These are phyloP conservation scores for Oldenlandia corymbosa DNA, from an alignment of 257 asterid genomes.

Conservation along the genomic window DNA sequence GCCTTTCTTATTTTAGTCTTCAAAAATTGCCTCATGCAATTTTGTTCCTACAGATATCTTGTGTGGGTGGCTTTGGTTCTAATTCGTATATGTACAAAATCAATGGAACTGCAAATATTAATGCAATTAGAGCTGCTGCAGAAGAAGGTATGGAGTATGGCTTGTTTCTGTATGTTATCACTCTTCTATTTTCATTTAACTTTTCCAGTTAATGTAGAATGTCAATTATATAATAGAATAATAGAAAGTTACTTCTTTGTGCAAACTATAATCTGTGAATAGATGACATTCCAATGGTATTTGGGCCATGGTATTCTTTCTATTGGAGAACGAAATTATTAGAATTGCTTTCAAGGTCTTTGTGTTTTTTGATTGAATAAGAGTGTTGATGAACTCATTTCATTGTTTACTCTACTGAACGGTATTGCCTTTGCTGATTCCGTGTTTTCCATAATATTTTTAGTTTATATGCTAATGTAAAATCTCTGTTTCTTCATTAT, in stretches of 20 bases:
- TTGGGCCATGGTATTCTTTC: background rate
- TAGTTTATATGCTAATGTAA: no score
- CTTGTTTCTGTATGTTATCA: background rate
- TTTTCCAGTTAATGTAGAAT: background rate
- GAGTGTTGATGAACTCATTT: no score
- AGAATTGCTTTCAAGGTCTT: background rate
- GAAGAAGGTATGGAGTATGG: constrained; percentile 57
- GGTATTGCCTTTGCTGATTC: no score
- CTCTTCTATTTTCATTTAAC: background rate
- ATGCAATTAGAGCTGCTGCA: constrained; percentile 93
- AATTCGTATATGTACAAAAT: constrained; percentile 84
- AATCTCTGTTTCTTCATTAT: no score
- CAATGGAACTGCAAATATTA: constrained; percentile 95
- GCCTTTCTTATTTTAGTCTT: no score
- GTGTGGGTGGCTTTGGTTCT: constrained; percentile 98
- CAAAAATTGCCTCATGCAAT: no score
- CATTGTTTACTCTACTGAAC: no score
- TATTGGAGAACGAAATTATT: background rate
- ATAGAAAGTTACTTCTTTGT: no score
- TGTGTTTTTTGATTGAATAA: no score
- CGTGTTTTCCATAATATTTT: no score
- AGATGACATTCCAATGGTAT: background rate
- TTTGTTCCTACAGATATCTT: constrained; percentile 63
- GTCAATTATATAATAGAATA: no score
- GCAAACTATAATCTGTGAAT: background rate